phyloP scores from a whole-genome alignment of 768 basidiomycete genomes.

The Suillus plorans region DNA sequence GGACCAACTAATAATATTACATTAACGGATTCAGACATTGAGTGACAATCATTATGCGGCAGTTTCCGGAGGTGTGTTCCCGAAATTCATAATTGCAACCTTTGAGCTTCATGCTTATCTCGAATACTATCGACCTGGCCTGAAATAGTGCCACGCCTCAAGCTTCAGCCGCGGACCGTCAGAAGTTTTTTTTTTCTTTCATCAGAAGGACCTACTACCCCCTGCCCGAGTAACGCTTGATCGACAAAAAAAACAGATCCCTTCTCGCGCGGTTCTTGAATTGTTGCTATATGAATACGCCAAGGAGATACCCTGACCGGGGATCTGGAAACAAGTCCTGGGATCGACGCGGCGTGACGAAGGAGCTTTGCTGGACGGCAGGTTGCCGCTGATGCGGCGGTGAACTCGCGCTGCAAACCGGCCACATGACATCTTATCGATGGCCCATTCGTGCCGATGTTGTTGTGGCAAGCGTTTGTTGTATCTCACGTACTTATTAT shows the following conservation, averaged over 20 bases:
- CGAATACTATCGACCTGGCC: not conserved
- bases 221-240: not conserved
- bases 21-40: not conserved
- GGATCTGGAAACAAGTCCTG: not conserved
- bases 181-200: not conserved
- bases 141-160: not conserved
- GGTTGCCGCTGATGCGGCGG: not conserved
- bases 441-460: not conserved
- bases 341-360: slow-evolving; percentile 1
- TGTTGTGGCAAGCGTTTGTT: not conserved
- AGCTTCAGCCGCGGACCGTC: slow-evolving; percentile 5
- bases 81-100: not conserved
- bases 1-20: not conserved
- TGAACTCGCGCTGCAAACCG: not conserved
- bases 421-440: slow-evolving; percentile 4
- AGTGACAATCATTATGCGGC: slow-evolving; percentile 4
- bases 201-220: not conserved
- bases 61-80: not conserved
- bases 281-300: not conserved
- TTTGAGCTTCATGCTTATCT: not conserved
- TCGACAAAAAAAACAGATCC: not conserved
- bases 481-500: not conserved
- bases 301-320: not conserved
- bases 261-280: not conserved
- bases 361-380: not conserved